Evolutionary conservation across 352 stramenopile species (phyloP).

Genomic region (Phytophthora sp.): DNA sequence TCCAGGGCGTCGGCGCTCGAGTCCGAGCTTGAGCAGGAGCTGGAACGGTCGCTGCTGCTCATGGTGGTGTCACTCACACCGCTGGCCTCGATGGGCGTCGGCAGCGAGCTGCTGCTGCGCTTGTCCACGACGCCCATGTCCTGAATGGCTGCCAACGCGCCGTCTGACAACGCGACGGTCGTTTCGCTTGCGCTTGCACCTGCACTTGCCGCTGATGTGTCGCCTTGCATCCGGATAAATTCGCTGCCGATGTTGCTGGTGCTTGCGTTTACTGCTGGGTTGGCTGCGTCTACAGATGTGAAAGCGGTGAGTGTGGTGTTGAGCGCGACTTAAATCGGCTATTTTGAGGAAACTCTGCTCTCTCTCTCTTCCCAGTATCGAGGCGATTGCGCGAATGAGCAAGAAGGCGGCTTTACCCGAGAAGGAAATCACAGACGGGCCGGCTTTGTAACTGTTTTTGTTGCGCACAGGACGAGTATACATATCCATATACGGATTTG

Average conservation of each 20-base stretch:
- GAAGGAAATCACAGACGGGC: slow-evolving; percentile 23
- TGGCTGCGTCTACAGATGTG: slow-evolving; percentile 4
- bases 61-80: slow-evolving; percentile 46
- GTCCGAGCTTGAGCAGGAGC: slow-evolving; percentile 40
- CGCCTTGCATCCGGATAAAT: slow-evolving; percentile 23
- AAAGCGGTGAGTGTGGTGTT: not conserved
- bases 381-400: slow-evolving; percentile 38
- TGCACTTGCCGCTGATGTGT: slow-evolving; percentile 26
- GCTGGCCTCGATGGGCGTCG: slow-evolving; percentile 33
- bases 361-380: slow-evolving; percentile 22
- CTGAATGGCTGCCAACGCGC: slow-evolving; percentile 28
- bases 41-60: slow-evolving; percentile 48
- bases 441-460: slow-evolving; percentile 25
- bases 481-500: not conserved
- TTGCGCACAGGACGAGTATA: slow-evolving; percentile 15
- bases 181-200: slow-evolving; percentile 34
- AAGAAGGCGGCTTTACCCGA: slow-evolving; percentile 21
- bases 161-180: slow-evolving; percentile 27
- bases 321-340: not conserved
- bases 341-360: not conserved
- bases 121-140: slow-evolving; percentile 22
- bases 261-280: not conserved
- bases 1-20: slow-evolving; percentile 39
- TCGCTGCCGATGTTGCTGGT: not conserved
- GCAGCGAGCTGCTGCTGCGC: slow-evolving; percentile 6